Conservation (phyloP, 495 filamentous ascomycete genomes). For the Podospora sp. region DNA sequence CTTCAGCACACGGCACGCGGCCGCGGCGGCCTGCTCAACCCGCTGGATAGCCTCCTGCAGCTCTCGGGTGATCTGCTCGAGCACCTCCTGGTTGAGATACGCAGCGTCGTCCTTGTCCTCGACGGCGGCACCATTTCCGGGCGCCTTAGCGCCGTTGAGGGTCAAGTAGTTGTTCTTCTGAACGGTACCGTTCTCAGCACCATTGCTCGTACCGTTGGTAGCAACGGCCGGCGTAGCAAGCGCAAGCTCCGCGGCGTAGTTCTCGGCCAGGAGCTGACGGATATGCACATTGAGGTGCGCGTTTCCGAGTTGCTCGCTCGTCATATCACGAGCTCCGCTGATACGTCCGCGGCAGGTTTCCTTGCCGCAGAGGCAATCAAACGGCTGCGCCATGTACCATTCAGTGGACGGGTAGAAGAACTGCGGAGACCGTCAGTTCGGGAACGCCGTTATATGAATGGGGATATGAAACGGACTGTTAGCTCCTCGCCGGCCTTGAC, state of each 20-base stretch:
- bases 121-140: conserved; percentile 17
- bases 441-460: conserved; percentile 1
- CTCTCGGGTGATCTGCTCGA: conserved; percentile 33
- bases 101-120: not conserved
- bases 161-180: conserved; percentile 1
- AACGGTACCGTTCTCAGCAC: not conserved
- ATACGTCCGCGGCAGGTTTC: conserved; percentile 54
- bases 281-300: conserved; percentile 61
- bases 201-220: not conserved
- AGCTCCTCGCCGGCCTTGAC: conserved; percentile 63
- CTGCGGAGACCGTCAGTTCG: conserved; percentile 9
- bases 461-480: conserved; percentile 47
- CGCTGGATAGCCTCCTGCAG: conserved; percentile 40
- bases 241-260: conserved; percentile 4
- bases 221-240: not conserved
- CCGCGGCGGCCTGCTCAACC: conserved; percentile 45
- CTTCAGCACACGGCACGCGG: conserved; percentile 37
- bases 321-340: conserved; percentile 58
- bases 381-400: conserved; percentile 75
- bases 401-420: conserved; percentile 82
- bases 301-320: conserved; percentile 44
- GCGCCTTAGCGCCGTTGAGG: conserved; percentile 1
- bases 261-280: conserved; percentile 50
- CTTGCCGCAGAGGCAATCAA: conserved; percentile 65
- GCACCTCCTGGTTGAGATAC: not conserved